A percentile compares a stretch with the other conserved stretches of the same genome.
phyloP scores from a whole-genome alignment of 805 yeast genomes.

The Lachancea sp. region DNA sequence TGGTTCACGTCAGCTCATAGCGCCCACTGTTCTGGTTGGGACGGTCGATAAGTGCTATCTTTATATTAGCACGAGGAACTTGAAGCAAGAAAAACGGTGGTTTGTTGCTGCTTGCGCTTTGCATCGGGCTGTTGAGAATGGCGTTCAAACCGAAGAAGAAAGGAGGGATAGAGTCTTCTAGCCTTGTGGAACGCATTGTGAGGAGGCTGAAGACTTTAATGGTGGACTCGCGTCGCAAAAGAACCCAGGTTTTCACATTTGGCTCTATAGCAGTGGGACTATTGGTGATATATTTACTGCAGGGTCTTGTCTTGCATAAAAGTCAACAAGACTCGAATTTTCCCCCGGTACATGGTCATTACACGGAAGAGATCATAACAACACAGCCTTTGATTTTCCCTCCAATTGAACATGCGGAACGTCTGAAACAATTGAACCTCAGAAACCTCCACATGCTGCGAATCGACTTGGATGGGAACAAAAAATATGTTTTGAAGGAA shows the following conservation, averaged over 20 bases:
- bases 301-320: slow-evolving; percentile 13
- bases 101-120: slow-evolving; percentile 5
- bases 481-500: slow-evolving; percentile 32
- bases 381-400: slow-evolving; percentile 57
- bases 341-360: slow-evolving; percentile 39
- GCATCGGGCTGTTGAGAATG: slow-evolving; percentile 18
- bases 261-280: slow-evolving; percentile 7
- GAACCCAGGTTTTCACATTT: slow-evolving; percentile 4
- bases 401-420: slow-evolving; percentile 63
- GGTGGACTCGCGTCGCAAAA: slow-evolving; percentile 5
- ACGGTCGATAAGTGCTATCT: neutral
- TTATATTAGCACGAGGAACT: neutral
- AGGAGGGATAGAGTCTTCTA: slow-evolving; percentile 9
- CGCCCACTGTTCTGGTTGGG: neutral
- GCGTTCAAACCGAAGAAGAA: slow-evolving; percentile 27
- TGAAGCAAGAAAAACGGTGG: neutral
- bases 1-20: neutral
- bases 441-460: slow-evolving; percentile 45
- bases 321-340: slow-evolving; percentile 10
- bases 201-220: neutral
- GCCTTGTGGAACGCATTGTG: neutral
- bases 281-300: slow-evolving; percentile 16
- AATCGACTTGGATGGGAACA: slow-evolving; percentile 40
- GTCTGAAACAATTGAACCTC: slow-evolving; percentile 50
- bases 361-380: slow-evolving; percentile 41